Percentiles rank a stretch among this genome's conserved stretches.
phyloP scores from a whole-genome alignment of 208 protist species.

The Phytomonas sp. region DNA sequence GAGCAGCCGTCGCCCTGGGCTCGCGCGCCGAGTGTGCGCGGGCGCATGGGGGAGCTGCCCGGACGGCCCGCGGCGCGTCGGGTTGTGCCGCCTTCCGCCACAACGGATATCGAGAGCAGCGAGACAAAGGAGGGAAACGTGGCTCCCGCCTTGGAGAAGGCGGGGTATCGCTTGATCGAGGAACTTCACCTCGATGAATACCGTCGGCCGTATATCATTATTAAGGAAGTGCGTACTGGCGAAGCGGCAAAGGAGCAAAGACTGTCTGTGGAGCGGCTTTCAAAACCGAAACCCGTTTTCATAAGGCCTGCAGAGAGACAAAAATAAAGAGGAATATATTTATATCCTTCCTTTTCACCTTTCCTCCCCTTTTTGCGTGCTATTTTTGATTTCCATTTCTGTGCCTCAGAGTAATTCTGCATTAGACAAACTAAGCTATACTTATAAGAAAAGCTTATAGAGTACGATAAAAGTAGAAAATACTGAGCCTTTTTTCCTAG shows the following conservation, averaged over 20 bases:
- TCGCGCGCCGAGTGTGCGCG: conserved; percentile 30
- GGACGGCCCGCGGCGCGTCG: conserved; percentile 26
- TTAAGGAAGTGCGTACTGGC: conserved; percentile 40
- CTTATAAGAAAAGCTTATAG: neutral
- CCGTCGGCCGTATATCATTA: conserved; percentile 57
- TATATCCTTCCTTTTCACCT: too few species aligned
- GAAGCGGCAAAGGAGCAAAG: conserved; percentile 39
- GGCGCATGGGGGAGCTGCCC: conserved; percentile 20
- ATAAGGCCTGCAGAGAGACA: conserved; percentile 18
- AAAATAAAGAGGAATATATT: conserved; percentile 5
- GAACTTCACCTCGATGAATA: conserved; percentile 70
- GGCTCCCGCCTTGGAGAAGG: neutral
- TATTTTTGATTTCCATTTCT: conserved; percentile 7
- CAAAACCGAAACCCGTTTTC: conserved; percentile 37
- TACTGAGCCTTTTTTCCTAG: neutral
- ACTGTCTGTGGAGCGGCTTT: conserved; percentile 35
- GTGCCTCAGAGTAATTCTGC: neutral
- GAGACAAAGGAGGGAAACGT: conserved; percentile 2
- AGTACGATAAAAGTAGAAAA: neutral
- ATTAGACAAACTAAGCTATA: neutral
- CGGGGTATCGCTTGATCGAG: conserved; percentile 31
- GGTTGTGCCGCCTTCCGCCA: neutral
- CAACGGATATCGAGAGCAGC: neutral
- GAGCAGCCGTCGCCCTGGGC: conserved; percentile 66
- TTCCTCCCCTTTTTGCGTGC: neutral